Evolutionary conservation across 1,139 yeast species (phyloP), one percentile per base, ranked within the genome.

Genomic region (Kazachstania sp.): DNA sequence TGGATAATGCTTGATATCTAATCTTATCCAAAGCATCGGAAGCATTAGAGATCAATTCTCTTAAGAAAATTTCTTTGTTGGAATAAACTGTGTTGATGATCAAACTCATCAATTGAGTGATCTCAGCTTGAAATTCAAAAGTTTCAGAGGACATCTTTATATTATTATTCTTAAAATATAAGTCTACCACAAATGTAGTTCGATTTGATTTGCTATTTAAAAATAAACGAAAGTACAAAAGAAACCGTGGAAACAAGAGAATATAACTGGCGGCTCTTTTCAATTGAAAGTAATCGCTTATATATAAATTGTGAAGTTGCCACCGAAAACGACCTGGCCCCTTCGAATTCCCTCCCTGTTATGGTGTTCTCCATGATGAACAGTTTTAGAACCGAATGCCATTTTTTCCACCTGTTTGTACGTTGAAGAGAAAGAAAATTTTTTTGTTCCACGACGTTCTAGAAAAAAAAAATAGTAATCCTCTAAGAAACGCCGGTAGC

Each of bases 71-170:
- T 74, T 94, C 99, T 78, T 94, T 94, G 83, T 94, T 94, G 51
- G 98, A 92, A 75, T 94, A 94, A 67, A 94, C 99, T 51, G 99
- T 94, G 87, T 94, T 94, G 77, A 94, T 92, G 88, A 94, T 88
- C 80, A 92, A 83, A 71, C 97, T 86, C 97, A 94, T 86, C 82
- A 94, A 81, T 95, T 92, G 98, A 83, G 97, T 86, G 74, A 92
- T 94, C 88, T 92, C 99, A 81, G 99, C 99, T 72, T 95, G 96
- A 77, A 92, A 92, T 78, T 92, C 98, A 70, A 80, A 87, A 53
- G 94, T 83, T 77, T 85, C 94, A 67, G 74, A 75, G 58, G 85
- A 72, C 88, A 81, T 81, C 51, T 49, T 58, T 47, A 28, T 36
- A 6, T 45, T 31, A 29, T 28, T 36, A 36, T 16, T 4, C 6